Evolutionary conservation across 2,329 filamentous ascomycete species (phyloP), one percentile per base, ranked within the genome.

Genomic region (Hypoxylon sp.): DNA sequence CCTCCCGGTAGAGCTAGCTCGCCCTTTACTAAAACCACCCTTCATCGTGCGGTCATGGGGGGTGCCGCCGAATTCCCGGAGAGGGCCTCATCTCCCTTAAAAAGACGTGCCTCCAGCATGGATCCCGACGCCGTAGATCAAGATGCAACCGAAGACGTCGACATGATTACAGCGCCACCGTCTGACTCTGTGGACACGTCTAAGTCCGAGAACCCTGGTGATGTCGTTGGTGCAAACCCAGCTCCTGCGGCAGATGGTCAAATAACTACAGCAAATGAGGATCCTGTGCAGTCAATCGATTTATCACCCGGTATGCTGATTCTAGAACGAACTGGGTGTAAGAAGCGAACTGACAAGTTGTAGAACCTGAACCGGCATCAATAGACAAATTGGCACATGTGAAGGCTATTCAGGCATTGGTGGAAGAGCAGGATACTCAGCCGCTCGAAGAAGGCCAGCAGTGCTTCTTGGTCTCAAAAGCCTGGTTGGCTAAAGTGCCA

Each of bases 401-500:
- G 65, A 87, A 86, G 64, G 89, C 89, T 40, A 93, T 98, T 56
- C 86, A 88, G 74, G 85, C 85, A 33, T 81, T 95, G 27, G 79
- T 88, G 27, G 81, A 86, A 69, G 85, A 86, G 10, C 85, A 85
- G 53, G 79, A 81, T n/a, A 83, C 86, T 51, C 78, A 78, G 0
- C 85, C 87, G 6, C 79, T 90, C n/a, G 81, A 88, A 65, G 92
- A 95, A 69, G 91, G 91, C n/a, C 88, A 92, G 65, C 86, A 89
- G 61, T 92, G 91, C 13, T 97, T 91, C 74, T 81, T 97, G 20
- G 88, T 98, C 3, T 97, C 95, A 1, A 88, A 86, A 56, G 85
- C 85, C 66, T 98, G 96, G 96, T 85, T 98, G 35, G 85, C 87
- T 63, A 88, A 89, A 66, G 93, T 96, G 66, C 87, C 91, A 25